Base-by-base conservation (phyloP, 371 early-diverging fungal species). In the Mortierella polycephala region DNA sequence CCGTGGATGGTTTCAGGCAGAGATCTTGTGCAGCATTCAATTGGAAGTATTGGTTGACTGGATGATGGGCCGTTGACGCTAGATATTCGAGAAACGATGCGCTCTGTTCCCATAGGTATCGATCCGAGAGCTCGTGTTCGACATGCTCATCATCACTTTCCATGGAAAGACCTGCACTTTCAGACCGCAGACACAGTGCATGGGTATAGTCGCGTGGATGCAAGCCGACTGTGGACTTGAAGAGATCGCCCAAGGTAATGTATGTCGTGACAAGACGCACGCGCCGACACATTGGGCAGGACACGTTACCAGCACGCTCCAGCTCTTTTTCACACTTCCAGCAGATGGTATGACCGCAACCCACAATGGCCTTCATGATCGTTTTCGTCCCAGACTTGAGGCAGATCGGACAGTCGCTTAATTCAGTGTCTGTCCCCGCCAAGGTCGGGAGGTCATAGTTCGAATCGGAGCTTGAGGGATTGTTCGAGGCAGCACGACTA, bases 241-340 rank as follows among this genome's bases (percentile, higher is more conserved):
- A 77, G 55, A 77, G 21, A 18, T 69, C 72, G 5, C 11, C 46
- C 7, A 57, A 58, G 20, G 21, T 64, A 39, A 46, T 64, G 23
- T 60, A 71, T 4, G 45, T 59, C 4, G 71, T 44, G 11, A 56
- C 40, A 5, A 77, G 51, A n/a, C 77, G 64, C 9, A 77, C 39
- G 13, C 77, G 55, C 5, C 77, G 71, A 44, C 77, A 77, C 60
- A 77, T 39, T 0, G 77, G 77, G 37, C 77, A 77, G 3, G 72
- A 58, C 16, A 77, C 62, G 23, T 71, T 71, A 3, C 69, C 72
- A 11, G 60, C 57, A 13, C 57, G 62, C 44, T 68, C 52, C 44
- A 77, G 49, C 16, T 53, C 42, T 16, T 64, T 53, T 18, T 77
- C 77, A 50, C 77, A 77, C 37, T 68, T 71, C 71, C 71, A 68